Evolutionary conservation across 2,329 filamentous ascomycete genomes (phyloP), one percentile per base, ranked within the genome.

Genomic region (Fusarium sulawesiense): DNA sequence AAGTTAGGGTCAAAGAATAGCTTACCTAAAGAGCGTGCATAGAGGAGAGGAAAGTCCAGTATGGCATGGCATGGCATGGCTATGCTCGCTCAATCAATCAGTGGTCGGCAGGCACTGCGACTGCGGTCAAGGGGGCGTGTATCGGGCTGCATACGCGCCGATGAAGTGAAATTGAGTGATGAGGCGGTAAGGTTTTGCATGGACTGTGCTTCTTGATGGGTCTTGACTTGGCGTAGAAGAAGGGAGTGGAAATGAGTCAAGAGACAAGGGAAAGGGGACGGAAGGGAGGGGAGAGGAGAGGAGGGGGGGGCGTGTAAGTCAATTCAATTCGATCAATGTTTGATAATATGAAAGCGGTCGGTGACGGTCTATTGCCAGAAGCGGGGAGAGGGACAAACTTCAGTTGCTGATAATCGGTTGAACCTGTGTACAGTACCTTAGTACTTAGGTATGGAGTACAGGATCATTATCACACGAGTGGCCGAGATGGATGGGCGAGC

Each of bases 151-250:
- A 50, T 27, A 42, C 20, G n/a, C 23, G 25, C 25, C 51, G 48
- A 18, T 58, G 29, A 58, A 59, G 41, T 58, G 61, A 64, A 45
- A 20, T 58, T 25, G 55, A 59, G 41, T 58, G 61, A 67, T 23
- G 66, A 69, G 42, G 66, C 61, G 66, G 50, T 40, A 69, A 69
- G n/a, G 50, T 69, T 69, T 69, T 69, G 56, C 63, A 18, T 63
- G 64, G 64, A 47, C 63, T 66, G 61, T 50, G 63, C 49, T 51
- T 57, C 20, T 50, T 34, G 32, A 51, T 23, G 16, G 46, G 51
- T 37, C 57, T 37, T 56, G 29, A 27, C 32, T 53, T 34, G 53
- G 44, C 59, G 56, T 53, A 59, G 20, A n/a, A 50, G 34, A 63
- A 55, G 48, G 48, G 51, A 55, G 48, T 70, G 63, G 40, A 56